phyloP scores from a whole-genome alignment of 192 early-diverging fungal genomes.

The Rhizophlyctis rosea region DNA sequence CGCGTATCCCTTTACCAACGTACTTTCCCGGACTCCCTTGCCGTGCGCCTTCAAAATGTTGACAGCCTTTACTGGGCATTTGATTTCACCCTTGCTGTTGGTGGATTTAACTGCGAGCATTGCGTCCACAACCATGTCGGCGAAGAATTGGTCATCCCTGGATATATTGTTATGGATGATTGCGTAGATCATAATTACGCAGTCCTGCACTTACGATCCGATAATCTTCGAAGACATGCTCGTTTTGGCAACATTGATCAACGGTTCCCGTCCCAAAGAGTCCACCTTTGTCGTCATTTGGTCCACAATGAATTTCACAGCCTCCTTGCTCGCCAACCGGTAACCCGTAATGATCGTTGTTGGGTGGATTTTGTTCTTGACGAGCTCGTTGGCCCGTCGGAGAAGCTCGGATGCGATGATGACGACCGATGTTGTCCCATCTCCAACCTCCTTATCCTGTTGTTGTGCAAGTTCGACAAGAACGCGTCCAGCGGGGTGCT shows the following conservation, averaged over 20 bases:
- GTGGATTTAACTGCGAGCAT: slow-evolving; percentile 88
- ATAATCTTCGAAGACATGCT: slow-evolving; percentile 98
- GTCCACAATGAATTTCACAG: slow-evolving; percentile 96
- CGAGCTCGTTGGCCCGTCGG: slow-evolving; percentile 91
- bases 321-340: slow-evolving; percentile 93
- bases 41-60: slow-evolving; percentile 98
- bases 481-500: slow-evolving; percentile 96
- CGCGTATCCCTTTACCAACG: slow-evolving; percentile 90
- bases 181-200: background rate
- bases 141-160: slow-evolving; percentile 94
- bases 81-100: slow-evolving; percentile 76
- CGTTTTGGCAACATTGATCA: slow-evolving; percentile 97
- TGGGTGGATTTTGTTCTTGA: slow-evolving; percentile 99
- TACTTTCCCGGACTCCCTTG: slow-evolving; percentile 82
- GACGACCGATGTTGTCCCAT: slow-evolving; percentile 98
- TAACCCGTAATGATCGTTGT: slow-evolving; percentile 99
- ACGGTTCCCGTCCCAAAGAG: slow-evolving; percentile 82
- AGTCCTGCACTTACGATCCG: slow-evolving; percentile 66
- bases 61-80: slow-evolving; percentile 96
- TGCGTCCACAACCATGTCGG: slow-evolving; percentile 91
- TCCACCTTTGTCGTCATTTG: slow-evolving; percentile 96
- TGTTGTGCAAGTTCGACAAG: slow-evolving; percentile 98
- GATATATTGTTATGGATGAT: slow-evolving; percentile 2
- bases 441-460: slow-evolving; percentile 99
- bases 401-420: slow-evolving; percentile 98